Percentiles rank a stretch among this genome's conserved stretches.
Conservation (phyloP, 352 stramenopile species). For the Aphanomyces euteiches region DNA sequence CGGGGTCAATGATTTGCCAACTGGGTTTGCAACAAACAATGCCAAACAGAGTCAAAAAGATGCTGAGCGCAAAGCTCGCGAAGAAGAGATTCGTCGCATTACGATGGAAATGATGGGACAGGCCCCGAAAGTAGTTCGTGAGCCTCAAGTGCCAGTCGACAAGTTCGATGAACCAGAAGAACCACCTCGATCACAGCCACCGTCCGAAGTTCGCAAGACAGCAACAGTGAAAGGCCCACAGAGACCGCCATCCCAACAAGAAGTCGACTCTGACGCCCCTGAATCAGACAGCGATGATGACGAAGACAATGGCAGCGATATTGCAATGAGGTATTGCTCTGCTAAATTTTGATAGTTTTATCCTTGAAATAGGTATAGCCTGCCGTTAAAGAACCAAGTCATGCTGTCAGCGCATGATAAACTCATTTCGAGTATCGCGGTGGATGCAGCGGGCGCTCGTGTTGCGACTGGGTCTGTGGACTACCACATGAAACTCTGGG, state of each 20-base stretch:
- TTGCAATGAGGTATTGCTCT: conserved; percentile 39
- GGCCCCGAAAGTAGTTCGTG: conserved; percentile 2
- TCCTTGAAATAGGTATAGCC: conserved; percentile 40
- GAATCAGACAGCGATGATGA: conserved; percentile 38
- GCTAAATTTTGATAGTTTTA: neutral
- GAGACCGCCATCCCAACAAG: neutral
- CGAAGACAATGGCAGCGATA: conserved; percentile 44
- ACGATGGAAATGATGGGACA: conserved; percentile 30
- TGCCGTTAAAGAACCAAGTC: conserved; percentile 71
- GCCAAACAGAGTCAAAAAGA: conserved; percentile 26
- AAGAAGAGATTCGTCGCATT: conserved; percentile 27
- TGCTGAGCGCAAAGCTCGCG: conserved; percentile 12
- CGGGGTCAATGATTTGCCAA: conserved; percentile 13
- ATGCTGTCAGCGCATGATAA: conserved; percentile 56
- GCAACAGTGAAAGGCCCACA: neutral
- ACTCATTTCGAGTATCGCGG: conserved; percentile 57
- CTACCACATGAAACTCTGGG: conserved; percentile 83
- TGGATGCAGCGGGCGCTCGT: conserved; percentile 61
- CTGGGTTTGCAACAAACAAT: conserved; percentile 11
- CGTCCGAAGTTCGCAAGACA: neutral
- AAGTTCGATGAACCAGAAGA: conserved; percentile 31
- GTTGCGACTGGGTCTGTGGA: conserved; percentile 79
- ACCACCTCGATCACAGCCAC: conserved; percentile 2
- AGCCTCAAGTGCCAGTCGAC: neutral
- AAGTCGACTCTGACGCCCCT: conserved; percentile 31